Evolutionary conservation across 768 basidiomycete genomes (phyloP).

Genomic region (Tylopilus rubrobrunneus): DNA sequence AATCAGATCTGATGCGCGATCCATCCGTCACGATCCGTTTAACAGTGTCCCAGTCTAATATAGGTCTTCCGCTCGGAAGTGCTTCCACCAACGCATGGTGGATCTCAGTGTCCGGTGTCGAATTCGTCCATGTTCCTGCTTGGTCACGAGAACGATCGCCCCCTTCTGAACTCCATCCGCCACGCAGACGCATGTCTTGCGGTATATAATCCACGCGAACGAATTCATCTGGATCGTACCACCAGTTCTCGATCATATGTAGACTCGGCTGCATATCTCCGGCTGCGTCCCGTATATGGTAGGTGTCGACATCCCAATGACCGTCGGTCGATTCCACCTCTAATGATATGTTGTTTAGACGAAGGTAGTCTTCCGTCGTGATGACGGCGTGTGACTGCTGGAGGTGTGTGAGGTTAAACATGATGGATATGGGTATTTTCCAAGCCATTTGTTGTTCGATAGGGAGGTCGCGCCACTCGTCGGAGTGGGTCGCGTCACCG

Average conservation of each 20-base stretch:
- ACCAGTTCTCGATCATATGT: constrained; percentile 33
- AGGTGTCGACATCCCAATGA: constrained; percentile 34
- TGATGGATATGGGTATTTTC: constrained; percentile 33
- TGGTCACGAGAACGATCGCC: constrained; percentile 12
- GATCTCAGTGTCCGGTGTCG: constrained; percentile 11
- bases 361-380: constrained; percentile 40
- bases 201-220: constrained; percentile 38
- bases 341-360: constrained; percentile 34
- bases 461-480: constrained; percentile 40
- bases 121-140: constrained; percentile 20
- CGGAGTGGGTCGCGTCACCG: constrained; percentile 35
- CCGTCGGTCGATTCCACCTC: constrained; percentile 35
- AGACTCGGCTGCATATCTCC: constrained; percentile 23
- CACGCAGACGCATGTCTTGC: constrained; percentile 29
- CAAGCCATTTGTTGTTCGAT: constrained; percentile 35
- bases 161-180: constrained; percentile 23
- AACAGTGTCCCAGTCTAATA: constrained; percentile 26
- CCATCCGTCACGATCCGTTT: constrained; percentile 20
- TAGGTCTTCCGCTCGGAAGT: constrained; percentile 8
- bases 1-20: constrained; percentile 15
- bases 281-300: constrained; percentile 25
- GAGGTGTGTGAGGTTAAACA: constrained; percentile 43
- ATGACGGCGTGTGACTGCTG: constrained; percentile 35
- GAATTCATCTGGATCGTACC: constrained; percentile 34
- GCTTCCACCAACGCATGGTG: constrained; percentile 16